Conservation (phyloP, 371 early-diverging fungal species). For the Amoeboradix gromovi region DNA sequence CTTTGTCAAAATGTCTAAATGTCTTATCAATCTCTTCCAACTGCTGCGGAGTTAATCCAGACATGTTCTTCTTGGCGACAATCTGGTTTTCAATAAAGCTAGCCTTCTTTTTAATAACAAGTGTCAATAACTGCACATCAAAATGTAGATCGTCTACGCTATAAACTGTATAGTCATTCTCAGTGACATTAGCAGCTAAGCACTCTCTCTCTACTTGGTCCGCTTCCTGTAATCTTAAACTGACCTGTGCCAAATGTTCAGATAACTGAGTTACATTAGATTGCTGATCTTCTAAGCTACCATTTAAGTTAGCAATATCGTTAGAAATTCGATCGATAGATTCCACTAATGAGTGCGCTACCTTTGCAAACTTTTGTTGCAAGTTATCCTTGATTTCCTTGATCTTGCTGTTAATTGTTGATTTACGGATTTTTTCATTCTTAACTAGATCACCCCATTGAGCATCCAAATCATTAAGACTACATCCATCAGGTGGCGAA, state of each 20-base stretch:
- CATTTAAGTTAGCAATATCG: slow-evolving; percentile 30
- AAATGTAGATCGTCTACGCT: slow-evolving; percentile 57
- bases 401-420: slow-evolving; percentile 40
- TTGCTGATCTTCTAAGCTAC: slow-evolving; percentile 27
- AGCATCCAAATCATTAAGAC: slow-evolving; percentile 33
- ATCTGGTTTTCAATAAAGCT: slow-evolving; percentile 73
- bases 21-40: slow-evolving; percentile 60
- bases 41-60: slow-evolving; percentile 65
- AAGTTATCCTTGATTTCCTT: slow-evolving; percentile 41
- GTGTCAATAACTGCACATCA: slow-evolving; percentile 41
- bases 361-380: slow-evolving; percentile 32
- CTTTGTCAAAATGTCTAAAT: slow-evolving; percentile 52
- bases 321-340: slow-evolving; percentile 32
- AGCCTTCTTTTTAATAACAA: slow-evolving; percentile 46
- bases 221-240: slow-evolving; percentile 45
- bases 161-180: slow-evolving; percentile 41
- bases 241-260: no score
- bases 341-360: slow-evolving; percentile 39
- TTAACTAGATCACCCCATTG: slow-evolving; percentile 35
- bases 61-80: slow-evolving; percentile 44
- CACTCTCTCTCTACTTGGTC: slow-evolving; percentile 60
- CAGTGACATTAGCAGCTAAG: slow-evolving; percentile 1
- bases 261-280: slow-evolving; percentile 22
- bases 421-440: slow-evolving; percentile 43
- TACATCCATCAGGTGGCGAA: slow-evolving; percentile 36